Evolutionary conservation across 202 grass and related monocot genomes (phyloP).

Genomic region (Hordeum pubiflorum): DNA sequence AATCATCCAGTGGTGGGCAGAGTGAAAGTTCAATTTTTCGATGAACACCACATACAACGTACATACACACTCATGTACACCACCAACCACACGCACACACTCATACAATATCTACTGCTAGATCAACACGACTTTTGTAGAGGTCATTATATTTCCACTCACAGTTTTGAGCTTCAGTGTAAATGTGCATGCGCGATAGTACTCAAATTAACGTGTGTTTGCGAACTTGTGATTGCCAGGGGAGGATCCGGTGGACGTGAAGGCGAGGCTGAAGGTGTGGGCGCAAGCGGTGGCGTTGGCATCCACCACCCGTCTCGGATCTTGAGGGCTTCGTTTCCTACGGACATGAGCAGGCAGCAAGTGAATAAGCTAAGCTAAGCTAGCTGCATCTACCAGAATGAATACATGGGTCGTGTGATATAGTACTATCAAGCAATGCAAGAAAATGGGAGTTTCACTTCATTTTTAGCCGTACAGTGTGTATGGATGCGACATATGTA

Average conservation of each 20-base stretch:
- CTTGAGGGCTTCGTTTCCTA: not conserved
- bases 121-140: too few species aligned
- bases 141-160: too few species aligned
- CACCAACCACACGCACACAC: too few species aligned
- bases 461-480: not conserved
- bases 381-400: not conserved
- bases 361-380: not conserved
- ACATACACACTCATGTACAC: too few species aligned
- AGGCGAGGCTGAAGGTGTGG: conserved; percentile 66
- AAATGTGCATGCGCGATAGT: not conserved
- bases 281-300: conserved; percentile 65
- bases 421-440: not conserved
- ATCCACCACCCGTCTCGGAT: conserved; percentile 45
- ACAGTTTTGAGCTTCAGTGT: not conserved
- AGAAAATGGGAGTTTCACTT: not conserved
- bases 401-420: not conserved
- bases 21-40: too few species aligned
- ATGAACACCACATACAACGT: too few species aligned
- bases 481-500: not conserved
- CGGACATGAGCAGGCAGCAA: not conserved
- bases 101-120: too few species aligned
- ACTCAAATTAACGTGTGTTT: not conserved
- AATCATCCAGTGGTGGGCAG: too few species aligned
- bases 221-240: conserved; percentile 8
- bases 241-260: conserved; percentile 54